Conservation (phyloP, 441 rosid species). For the Euphorbia schlechtendalii region DNA sequence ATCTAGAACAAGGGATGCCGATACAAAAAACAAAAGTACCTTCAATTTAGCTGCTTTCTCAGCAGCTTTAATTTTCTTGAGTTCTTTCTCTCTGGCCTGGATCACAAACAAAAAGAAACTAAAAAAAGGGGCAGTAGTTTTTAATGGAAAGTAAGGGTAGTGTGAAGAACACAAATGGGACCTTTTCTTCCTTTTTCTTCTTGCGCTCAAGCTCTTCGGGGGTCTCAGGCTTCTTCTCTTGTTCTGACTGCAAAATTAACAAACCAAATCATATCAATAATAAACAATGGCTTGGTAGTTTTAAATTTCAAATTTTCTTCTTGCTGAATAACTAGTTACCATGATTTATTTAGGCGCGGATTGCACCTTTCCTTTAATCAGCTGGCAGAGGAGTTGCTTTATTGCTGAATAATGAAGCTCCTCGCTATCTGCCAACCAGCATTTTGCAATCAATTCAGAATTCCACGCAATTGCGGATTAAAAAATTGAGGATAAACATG, state of each 20-base stretch:
- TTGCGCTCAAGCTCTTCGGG: conserved; percentile 72
- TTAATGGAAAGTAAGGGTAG: neutral
- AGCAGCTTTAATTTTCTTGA: conserved; percentile 74
- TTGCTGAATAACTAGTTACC: no score
- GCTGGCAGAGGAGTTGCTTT: no score
- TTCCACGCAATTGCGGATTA: no score
- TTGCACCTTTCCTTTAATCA: no score
- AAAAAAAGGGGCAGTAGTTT: neutral
- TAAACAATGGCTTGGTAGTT: neutral
- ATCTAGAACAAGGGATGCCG: neutral
- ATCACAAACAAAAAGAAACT: neutral
- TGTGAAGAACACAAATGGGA: conserved; percentile 19
- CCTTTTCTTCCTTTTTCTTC: conserved; percentile 89
- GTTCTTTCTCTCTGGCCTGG: conserved; percentile 74
- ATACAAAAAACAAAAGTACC: conserved; percentile 25
- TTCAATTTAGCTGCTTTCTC: conserved; percentile 77
- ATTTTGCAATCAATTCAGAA: no score
- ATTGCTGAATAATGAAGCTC: no score
- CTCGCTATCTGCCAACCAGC: no score
- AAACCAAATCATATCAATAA: neutral
- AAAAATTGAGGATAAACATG: no score
- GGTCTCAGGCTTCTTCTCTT: conserved; percentile 3
- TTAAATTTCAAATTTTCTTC: neutral
- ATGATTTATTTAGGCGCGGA: no score
- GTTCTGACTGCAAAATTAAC: conserved; percentile 3